A percentile compares a stretch with the other conserved stretches of the same genome.
phyloP scores from a whole-genome alignment of 768 basidiomycete species.

The Pholiota molesta region DNA sequence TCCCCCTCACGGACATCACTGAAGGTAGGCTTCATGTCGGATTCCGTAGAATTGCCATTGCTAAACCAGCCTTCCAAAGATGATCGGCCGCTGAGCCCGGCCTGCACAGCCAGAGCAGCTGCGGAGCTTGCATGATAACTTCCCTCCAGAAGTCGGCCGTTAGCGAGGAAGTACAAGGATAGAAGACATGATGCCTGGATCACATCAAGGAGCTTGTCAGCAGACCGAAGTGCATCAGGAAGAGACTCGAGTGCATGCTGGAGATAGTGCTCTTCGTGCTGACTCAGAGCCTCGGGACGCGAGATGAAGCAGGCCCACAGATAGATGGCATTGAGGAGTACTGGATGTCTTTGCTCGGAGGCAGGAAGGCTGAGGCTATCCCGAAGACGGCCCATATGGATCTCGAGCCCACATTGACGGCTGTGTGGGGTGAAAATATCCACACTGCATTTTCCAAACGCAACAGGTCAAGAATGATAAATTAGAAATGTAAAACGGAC shows the following conservation, averaged over 20 bases:
- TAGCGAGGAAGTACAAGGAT: slow-evolving; percentile 75
- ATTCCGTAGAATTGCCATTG: slow-evolving; percentile 36
- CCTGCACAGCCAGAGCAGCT: slow-evolving; percentile 72
- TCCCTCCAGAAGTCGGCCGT: slow-evolving; percentile 77
- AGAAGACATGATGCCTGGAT: slow-evolving; percentile 79
- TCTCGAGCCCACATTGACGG: slow-evolving; percentile 72
- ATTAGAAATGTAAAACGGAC: background rate
- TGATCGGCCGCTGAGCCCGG: slow-evolving; percentile 60
- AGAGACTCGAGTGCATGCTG: slow-evolving; percentile 62
- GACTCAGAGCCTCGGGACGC: slow-evolving; percentile 66
- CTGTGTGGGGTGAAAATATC: slow-evolving; percentile 78
- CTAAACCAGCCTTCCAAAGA: slow-evolving; percentile 37
- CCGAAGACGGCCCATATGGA: slow-evolving; percentile 67
- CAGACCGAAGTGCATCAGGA: slow-evolving; percentile 61
- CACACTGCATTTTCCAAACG: slow-evolving; percentile 45
- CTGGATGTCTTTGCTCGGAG: slow-evolving; percentile 71
- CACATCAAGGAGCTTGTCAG: slow-evolving; percentile 63
- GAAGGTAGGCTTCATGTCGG: slow-evolving; percentile 60
- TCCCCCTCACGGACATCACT: slow-evolving; percentile 68
- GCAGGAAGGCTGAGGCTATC: slow-evolving; percentile 57
- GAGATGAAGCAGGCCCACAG: slow-evolving; percentile 85
- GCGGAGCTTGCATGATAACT: slow-evolving; percentile 78
- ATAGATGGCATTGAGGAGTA: slow-evolving; percentile 79
- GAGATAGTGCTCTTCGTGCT: slow-evolving; percentile 77
- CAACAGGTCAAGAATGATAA: slow-evolving; percentile 7